These are phyloP conservation scores for Barnettozyma pratensis DNA, from an alignment of 805 yeast genomes.

Conservation along the genomic window DNA sequence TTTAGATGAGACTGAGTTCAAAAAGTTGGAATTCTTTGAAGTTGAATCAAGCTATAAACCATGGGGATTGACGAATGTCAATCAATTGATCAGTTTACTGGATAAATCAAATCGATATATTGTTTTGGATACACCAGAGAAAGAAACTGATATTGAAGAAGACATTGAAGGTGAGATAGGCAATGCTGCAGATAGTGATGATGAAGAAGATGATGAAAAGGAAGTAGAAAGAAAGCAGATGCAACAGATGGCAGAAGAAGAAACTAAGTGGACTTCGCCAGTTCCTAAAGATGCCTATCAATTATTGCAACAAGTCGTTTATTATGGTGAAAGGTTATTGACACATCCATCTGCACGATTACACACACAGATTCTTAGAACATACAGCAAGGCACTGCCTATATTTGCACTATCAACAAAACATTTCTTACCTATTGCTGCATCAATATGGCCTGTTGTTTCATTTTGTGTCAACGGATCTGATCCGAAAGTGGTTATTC, in stretches of 20 bases:
- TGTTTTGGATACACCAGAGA: constrained; percentile 27
- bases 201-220: constrained; percentile 26
- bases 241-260: constrained; percentile 26
- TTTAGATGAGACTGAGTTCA: constrained; percentile 20
- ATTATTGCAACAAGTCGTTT: constrained; percentile 54
- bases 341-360: constrained; percentile 61
- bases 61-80: constrained; percentile 41
- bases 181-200: constrained; percentile 30
- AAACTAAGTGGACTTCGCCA: constrained; percentile 56
- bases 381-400: constrained; percentile 42
- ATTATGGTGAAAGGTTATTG: constrained; percentile 63
- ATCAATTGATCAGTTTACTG: constrained; percentile 41
- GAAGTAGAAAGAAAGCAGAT: constrained; percentile 20
- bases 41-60: constrained; percentile 22
- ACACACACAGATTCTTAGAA: constrained; percentile 49
- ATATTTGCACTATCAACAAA: constrained; percentile 45
- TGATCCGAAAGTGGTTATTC: constrained; percentile 26
- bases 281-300: constrained; percentile 58
- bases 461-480: constrained; percentile 13
- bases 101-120: constrained; percentile 30
- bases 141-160: constrained; percentile 29
- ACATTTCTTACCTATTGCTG: constrained; percentile 43
- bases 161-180: constrained; percentile 32
- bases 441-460: constrained; percentile 49
- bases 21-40: constrained; percentile 18